Evolutionary conservation across 495 filamentous ascomycete species (phyloP), one percentile per base, ranked within the genome.

Genomic region (Aspergillus asperescens): DNA sequence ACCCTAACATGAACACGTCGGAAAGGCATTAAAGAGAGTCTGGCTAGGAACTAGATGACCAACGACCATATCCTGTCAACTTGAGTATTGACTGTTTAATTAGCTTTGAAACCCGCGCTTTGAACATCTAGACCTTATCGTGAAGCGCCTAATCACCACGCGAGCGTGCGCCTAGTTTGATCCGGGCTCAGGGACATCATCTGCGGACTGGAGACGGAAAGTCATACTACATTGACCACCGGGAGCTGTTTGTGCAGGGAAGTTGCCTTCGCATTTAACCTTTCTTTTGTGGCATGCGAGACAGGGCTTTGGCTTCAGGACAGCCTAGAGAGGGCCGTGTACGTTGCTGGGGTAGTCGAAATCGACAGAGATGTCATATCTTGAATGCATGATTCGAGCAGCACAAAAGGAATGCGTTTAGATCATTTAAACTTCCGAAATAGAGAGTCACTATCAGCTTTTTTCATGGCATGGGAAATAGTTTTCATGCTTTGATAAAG

Each of bases 401-500:
- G 3, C 25, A 18, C 1, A 4, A 23, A 1, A 5, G 9, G 3
- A 10, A 7, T 40, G 7, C 16, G n/a, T 19, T 10, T 7, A 18
- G 3, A 2, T 50, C 58, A 73, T 50, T 67, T 64, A 22, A 55
- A 54, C 55, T 80, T 78, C 15, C 53, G 62, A 27, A 56, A 50
- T 28, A 52, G 63, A 24, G 67, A 65, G 35, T 68, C 61, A 52
- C 57, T 69, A 12, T 75, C 67, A 29, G 79, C 59, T 18, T 60
- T 59, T 34, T 64, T 62, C 31, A 82, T 67, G 0, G 77, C 79
- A 40, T 62, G 61, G 23, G 77, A 76, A 24, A 77, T 71, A 7
- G 71, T 66, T 8, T 60, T 60, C 19, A 78, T 63, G 54, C 81
- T 83, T 27, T 73, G 68, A 13, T 64, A 70, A 18, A 84, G 64